Percentiles rank a stretch among this genome's conserved stretches.
Evolutionary conservation across 176 grass and related monocot species (phyloP).

Genomic region (Miscanthus lutarioriparius): DNA sequence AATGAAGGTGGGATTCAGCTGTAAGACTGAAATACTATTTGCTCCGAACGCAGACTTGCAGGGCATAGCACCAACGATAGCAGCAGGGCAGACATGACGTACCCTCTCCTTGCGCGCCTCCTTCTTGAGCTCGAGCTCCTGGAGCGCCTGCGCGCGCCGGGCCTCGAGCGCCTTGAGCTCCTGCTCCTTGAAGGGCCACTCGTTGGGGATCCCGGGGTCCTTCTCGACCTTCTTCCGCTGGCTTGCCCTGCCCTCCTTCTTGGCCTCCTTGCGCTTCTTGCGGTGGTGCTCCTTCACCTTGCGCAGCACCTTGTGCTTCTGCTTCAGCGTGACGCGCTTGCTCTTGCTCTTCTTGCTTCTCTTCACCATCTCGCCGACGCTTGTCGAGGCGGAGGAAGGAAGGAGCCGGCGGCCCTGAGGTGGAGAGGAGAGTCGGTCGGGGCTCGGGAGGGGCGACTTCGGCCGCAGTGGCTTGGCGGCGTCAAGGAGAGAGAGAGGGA

Average conservation of each 20-base stretch:
- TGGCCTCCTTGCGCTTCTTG: slow-evolving; percentile 92
- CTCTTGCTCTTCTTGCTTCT: slow-evolving; percentile 99
- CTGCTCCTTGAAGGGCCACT: slow-evolving; percentile 97
- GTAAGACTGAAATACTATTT: neutral
- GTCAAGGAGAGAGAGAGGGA: too few species aligned
- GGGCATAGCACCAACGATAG: too few species aligned
- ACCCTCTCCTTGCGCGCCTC: slow-evolving; percentile 91
- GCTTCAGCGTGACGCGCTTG: slow-evolving; percentile 72
- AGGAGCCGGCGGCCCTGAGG: neutral
- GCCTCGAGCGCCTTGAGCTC: slow-evolving; percentile 87
- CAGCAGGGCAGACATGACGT: neutral
- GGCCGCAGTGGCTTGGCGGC: too few species aligned
- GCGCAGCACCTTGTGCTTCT: slow-evolving; percentile 89
- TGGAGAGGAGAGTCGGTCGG: neutral
- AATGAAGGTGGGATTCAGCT: neutral
- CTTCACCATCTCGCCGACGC: slow-evolving; percentile 63
- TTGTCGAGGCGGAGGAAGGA: neutral
- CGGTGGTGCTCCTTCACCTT: slow-evolving; percentile 98
- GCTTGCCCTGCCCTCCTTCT: slow-evolving; percentile 68
- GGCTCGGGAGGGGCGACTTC: too few species aligned
- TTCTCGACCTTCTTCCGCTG: slow-evolving; percentile 87
- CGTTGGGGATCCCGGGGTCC: slow-evolving; percentile 93
- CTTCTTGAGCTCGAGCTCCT: slow-evolving; percentile 88
- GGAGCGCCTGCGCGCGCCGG: slow-evolving; percentile 56
- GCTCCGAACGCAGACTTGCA: too few species aligned